Percentiles rank a stretch among this genome's conserved stretches.
Evolutionary conservation across 805 yeast species (phyloP).

Genomic region (Metschnikowia drakensbergensis): DNA sequence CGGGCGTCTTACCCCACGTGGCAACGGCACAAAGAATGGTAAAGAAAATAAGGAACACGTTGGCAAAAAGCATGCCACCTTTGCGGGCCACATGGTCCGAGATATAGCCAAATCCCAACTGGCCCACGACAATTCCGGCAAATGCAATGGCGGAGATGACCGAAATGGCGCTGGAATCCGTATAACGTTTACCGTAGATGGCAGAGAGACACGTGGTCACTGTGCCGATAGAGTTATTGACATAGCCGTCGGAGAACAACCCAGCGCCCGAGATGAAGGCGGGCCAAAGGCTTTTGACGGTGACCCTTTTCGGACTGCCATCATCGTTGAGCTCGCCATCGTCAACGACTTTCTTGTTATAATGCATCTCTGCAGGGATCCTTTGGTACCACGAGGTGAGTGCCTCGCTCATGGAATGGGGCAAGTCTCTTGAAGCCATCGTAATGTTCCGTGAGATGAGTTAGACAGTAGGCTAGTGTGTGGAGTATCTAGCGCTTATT

Average conservation of each 20-base stretch:
- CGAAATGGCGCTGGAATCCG: conserved; percentile 63
- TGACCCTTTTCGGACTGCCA: conserved; percentile 16
- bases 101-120: conserved; percentile 71
- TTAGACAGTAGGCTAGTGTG: too few species aligned
- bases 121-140: conserved; percentile 89
- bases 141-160: conserved; percentile 87
- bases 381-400: conserved; percentile 13
- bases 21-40: conserved; percentile 64
- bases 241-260: conserved; percentile 88
- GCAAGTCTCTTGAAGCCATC: conserved; percentile 21
- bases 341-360: conserved; percentile 6
- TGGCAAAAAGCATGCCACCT: conserved; percentile 76
- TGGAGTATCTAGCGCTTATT: too few species aligned
- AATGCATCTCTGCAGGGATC: conserved; percentile 13
- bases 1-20: conserved; percentile 72
- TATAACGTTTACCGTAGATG: conserved; percentile 63
- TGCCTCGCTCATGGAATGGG: conserved; percentile 15
- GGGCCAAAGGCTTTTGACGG: conserved; percentile 28
- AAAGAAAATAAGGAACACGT: conserved; percentile 68
- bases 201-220: conserved; percentile 65
- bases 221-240: conserved; percentile 78
- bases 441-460: too few species aligned
- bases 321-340: conserved; percentile 12
- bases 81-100: conserved; percentile 82
- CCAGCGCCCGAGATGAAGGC: conserved; percentile 74